Evolutionary conservation across 805 yeast species (phyloP), one percentile per base, ranked within the genome.

Genomic region (Wickerhamiella occidentalis): DNA sequence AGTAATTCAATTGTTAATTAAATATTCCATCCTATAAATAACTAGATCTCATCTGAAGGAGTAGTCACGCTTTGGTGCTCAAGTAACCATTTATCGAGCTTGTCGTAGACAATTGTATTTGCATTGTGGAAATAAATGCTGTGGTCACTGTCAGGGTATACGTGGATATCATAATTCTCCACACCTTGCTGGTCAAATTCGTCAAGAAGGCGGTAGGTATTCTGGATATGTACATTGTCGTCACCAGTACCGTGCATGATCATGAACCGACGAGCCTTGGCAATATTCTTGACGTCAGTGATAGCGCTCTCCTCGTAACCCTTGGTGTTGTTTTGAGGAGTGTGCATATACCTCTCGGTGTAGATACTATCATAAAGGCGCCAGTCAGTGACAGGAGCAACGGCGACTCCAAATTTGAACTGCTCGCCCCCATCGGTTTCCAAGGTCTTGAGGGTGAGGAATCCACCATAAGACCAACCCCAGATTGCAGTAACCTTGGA

Each of bases 391-490:
- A 92, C 98, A 1, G 98, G 98, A 0, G 98, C 98, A 21, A 92
- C 97, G 0, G 97, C 81, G 74, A 87, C 79, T 8, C 97, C 97
- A 63, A 79, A 92, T 51, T 77, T 77, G 72, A 92, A 88, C 13
- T 79, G 76, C 33, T 76, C 68, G 15, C 86, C 85, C 2, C 71
- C 72, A 64, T 92, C 97, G 19, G 72, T 71, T 65, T 92, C 97
- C 43, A 92, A 68, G 0, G 94, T 82, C 66, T 88, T 92, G 57
- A 92, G 73, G 0, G 98, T 87, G 73, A 86, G 75, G 62, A 78
- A 92, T 0, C 97, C 98, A 44, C 98, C 98, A 62, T 90, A 92
- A 19, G 95, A 84, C 98, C 98, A 92, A 7, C 98, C 98, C 90
- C 96, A 92, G 49, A 90, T 77, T 0, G 95, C 94, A 11, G 85